Conservation (phyloP, 805 yeast genomes). For the Schwanniomyces yamadae region DNA sequence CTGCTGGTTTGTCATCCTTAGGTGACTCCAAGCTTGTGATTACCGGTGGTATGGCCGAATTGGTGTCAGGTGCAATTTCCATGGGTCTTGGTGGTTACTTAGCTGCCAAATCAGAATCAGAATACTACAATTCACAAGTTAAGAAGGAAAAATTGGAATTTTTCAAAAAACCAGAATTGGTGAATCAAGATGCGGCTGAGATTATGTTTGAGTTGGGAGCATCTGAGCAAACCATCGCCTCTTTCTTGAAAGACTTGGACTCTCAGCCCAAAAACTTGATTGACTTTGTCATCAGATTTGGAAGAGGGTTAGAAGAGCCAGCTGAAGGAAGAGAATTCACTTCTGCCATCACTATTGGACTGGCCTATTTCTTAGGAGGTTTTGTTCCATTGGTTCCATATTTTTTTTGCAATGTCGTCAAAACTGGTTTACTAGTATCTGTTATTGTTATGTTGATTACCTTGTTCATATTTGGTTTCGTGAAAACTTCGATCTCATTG, state of each 20-base stretch:
- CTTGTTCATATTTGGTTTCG: constrained; percentile 80
- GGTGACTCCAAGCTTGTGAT: constrained; percentile 90
- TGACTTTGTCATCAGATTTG: constrained; percentile 83
- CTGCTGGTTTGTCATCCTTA: constrained; percentile 90
- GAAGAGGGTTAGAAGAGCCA: constrained; percentile 93
- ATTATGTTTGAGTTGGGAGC: constrained; percentile 73
- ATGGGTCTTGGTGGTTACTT: constrained; percentile 98
- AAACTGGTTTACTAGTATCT: constrained; percentile 71
- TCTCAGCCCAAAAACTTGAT: constrained; percentile 74
- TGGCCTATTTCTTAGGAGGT: constrained; percentile 88
- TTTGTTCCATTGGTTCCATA: constrained; percentile 89
- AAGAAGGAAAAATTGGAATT: constrained; percentile 66
- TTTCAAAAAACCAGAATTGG: constrained; percentile 60
- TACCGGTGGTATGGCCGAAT: constrained; percentile 97
- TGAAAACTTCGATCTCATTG: constrained; percentile 81
- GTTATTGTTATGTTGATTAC: constrained; percentile 83
- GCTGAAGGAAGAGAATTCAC: constrained; percentile 87
- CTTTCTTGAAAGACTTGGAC: constrained; percentile 77
- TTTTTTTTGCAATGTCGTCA: constrained; percentile 76
- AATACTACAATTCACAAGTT: constrained; percentile 71
- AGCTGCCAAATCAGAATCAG: constrained; percentile 89
- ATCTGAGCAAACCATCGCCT: constrained; percentile 67
- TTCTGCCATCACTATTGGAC: constrained; percentile 87
- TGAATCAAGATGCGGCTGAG: constrained; percentile 79
- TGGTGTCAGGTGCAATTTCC: constrained; percentile 93